Conservation (phyloP, 306 rosid genomes). For the Prunus fruticosa region DNA sequence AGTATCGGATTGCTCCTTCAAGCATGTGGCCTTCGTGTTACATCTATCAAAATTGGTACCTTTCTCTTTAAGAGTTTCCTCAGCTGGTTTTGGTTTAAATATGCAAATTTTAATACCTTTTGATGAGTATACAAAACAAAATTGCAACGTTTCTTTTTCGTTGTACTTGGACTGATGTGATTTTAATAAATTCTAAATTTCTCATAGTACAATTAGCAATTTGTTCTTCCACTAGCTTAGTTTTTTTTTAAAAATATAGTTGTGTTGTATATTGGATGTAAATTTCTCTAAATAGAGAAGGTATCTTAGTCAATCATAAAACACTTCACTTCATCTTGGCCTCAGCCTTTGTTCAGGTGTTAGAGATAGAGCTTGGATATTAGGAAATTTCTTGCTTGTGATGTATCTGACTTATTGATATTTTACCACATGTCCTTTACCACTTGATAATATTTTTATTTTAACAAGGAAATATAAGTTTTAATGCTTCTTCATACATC, state of each 20-base stretch:
- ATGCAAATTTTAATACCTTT: not conserved
- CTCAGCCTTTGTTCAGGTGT: not conserved
- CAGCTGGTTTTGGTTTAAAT: not conserved
- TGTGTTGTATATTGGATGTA: not conserved
- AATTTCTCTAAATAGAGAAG: slow-evolving; percentile 3
- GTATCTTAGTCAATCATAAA: not conserved
- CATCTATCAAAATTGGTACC: slow-evolving; percentile 86
- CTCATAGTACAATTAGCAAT: not conserved
- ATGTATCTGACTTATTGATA: not conserved
- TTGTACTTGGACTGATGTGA: not conserved
- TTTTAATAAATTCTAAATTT: not conserved
- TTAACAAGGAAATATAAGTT: not conserved
- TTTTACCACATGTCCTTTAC: not conserved
- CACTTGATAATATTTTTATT: not conserved
- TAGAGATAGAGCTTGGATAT: not conserved
- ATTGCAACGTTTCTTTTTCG: not conserved
- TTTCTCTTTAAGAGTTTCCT: not conserved
- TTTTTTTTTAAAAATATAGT: not conserved
- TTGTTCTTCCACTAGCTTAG: not conserved
- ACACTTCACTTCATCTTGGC: not conserved
- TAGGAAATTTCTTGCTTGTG: not conserved
- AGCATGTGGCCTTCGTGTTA: slow-evolving; percentile 85
- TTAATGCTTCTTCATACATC: not conserved
- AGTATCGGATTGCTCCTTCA: slow-evolving; percentile 75
- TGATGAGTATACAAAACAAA: slow-evolving; percentile 1